Conservation (phyloP, 164 flowering plant species). For the Liriodendron chinense region DNA sequence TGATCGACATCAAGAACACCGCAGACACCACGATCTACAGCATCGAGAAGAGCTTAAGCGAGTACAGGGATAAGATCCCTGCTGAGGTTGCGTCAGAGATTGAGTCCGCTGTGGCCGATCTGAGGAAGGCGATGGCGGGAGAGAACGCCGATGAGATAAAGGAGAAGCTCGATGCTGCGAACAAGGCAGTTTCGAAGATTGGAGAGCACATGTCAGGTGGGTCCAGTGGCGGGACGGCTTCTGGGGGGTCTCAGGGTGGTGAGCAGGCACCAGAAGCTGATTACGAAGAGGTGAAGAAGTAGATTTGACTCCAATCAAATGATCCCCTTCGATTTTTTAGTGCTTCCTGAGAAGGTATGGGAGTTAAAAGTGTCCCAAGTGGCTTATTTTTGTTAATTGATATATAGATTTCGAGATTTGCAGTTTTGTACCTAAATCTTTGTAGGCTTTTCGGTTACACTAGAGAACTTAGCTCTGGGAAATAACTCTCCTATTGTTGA, state of each 20-base stretch:
- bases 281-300: conserved; percentile 56
- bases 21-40: conserved; percentile 54
- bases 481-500: neutral
- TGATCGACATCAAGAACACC: conserved; percentile 43
- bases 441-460: neutral
- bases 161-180: conserved; percentile 50
- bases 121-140: conserved; percentile 33
- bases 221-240: conserved; percentile 24
- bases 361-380: neutral
- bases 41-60: conserved; percentile 51
- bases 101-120: conserved; percentile 37
- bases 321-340: neutral
- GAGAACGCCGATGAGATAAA: conserved; percentile 45
- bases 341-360: neutral
- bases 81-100: conserved; percentile 41
- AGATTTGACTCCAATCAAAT: neutral
- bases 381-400: neutral
- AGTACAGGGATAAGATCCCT: conserved; percentile 49
- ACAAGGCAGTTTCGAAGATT: conserved; percentile 52
- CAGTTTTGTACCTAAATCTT: conserved; percentile 2
- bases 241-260: conserved; percentile 35
- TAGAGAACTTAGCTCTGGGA: neutral
- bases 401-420: neutral
- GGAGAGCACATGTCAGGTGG: conserved; percentile 45
- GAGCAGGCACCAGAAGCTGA: conserved; percentile 64